Evolutionary conservation across 2,329 filamentous ascomycete species (phyloP).

Genomic region (Cadophora malorum): DNA sequence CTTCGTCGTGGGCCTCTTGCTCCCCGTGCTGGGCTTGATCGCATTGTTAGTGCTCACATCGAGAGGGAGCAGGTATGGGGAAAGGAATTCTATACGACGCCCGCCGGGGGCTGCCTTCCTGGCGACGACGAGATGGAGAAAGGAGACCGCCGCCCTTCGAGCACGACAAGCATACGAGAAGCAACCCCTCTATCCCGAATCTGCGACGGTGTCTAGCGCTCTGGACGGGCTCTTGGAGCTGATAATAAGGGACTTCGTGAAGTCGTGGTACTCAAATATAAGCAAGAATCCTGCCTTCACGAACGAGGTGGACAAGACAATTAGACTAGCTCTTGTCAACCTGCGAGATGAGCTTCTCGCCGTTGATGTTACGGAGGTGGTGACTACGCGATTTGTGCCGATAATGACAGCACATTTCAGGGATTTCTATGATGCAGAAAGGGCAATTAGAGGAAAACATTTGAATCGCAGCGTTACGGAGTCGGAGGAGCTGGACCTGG

Average conservation of each 20-base stretch:
- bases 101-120: slow-evolving; percentile 64
- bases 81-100: slow-evolving; percentile 50
- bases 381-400: slow-evolving; percentile 83
- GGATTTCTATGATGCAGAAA: slow-evolving; percentile 90
- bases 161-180: slow-evolving; percentile 71
- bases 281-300: slow-evolving; percentile 80
- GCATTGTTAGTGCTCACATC: slow-evolving; percentile 69
- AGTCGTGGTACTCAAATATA: slow-evolving; percentile 87
- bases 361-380: slow-evolving; percentile 82
- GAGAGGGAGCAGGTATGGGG: slow-evolving; percentile 53
- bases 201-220: slow-evolving; percentile 77
- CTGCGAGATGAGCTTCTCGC: slow-evolving; percentile 75
- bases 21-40: slow-evolving; percentile 59
- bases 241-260: slow-evolving; percentile 83
- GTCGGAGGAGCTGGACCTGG: slow-evolving; percentile 92
- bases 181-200: slow-evolving; percentile 75
- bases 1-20: slow-evolving; percentile 72
- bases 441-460: slow-evolving; percentile 83
- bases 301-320: slow-evolving; percentile 83
- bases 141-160: slow-evolving; percentile 71
- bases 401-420: slow-evolving; percentile 87
- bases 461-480: slow-evolving; percentile 91
- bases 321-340: slow-evolving; percentile 74
- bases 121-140: slow-evolving; percentile 67
- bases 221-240: slow-evolving; percentile 80